Percentiles rank a stretch among this genome's conserved stretches.
phyloP scores from a whole-genome alignment of 2,329 filamentous ascomycete species.

The Hymenoscyphus fraxineus region DNA sequence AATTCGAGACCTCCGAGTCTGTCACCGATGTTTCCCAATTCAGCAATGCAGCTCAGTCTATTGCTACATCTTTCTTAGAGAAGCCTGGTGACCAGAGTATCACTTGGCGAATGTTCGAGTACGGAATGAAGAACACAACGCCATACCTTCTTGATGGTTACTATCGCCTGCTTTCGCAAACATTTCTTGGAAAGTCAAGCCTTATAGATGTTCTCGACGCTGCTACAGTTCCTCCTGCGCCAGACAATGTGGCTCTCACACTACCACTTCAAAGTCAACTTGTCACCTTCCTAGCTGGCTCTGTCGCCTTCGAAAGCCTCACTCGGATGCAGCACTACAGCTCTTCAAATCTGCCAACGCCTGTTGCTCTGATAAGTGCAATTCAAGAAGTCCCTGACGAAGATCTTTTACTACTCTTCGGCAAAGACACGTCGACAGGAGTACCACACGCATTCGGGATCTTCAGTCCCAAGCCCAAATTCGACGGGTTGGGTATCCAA shows the following conservation, averaged over 20 bases:
- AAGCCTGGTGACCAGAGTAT: background rate
- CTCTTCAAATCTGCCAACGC: background rate
- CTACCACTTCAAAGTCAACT: constrained; percentile 5
- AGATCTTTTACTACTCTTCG: background rate
- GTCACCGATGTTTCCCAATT: background rate
- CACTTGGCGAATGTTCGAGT: constrained; percentile 2
- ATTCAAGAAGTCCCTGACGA: background rate
- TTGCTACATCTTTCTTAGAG: background rate
- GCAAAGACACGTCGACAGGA: background rate
- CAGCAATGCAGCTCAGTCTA: background rate
- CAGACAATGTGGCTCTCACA: background rate
- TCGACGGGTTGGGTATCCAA: background rate
- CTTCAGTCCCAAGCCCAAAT: background rate
- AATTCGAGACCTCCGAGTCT: background rate
- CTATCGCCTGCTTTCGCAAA: constrained; percentile 2
- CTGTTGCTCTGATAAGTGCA: background rate
- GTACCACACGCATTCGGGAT: background rate
- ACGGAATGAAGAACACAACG: background rate
- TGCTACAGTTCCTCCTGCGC: background rate
- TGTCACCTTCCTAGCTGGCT: constrained; percentile 2
- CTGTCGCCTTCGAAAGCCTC: background rate
- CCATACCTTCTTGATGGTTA: constrained; percentile 6
- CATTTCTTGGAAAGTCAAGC: background rate
- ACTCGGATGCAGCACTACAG: background rate
- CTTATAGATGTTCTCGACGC: background rate